Evolutionary conservation across 2,329 filamentous ascomycete species (phyloP).

Genomic region (Coniochaeta hoffmannii): DNA sequence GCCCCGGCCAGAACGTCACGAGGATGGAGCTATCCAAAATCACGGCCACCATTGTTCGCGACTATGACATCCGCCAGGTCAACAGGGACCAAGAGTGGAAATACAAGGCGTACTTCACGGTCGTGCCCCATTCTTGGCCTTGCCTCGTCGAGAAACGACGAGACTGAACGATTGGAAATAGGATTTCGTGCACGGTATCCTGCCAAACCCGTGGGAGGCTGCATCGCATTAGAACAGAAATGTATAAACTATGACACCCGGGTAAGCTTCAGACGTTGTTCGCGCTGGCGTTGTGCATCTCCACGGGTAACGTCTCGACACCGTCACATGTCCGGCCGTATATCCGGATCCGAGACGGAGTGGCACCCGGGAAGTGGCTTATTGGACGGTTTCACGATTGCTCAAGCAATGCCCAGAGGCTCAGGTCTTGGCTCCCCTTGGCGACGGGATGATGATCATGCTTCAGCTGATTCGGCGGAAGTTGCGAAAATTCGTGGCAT

Average conservation of each 20-base stretch:
- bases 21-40: slow-evolving; percentile 14
- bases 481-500: too few species aligned
- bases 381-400: background rate
- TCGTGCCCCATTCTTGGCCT: slow-evolving; percentile 16
- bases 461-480: too few species aligned
- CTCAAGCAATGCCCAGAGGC: background rate
- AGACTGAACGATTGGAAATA: too few species aligned
- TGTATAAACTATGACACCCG: too few species aligned
- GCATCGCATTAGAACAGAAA: too few species aligned
- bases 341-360: background rate
- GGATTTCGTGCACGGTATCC: too few species aligned
- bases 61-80: slow-evolving; percentile 15
- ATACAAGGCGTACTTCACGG: slow-evolving; percentile 17
- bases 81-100: slow-evolving; percentile 16
- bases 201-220: too few species aligned
- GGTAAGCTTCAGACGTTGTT: too few species aligned
- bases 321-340: background rate
- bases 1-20: slow-evolving; percentile 14
- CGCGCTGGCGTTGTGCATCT: background rate
- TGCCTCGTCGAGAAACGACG: slow-evolving; percentile 11
- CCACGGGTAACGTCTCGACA: background rate
- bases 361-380: background rate
- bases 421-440: background rate
- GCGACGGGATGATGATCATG: background rate
- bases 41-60: slow-evolving; percentile 11